Evolutionary conservation across 257 asterid genomes (phyloP), one percentile per base, ranked within the genome.

Genomic region (Nyctanthes arbortristis): DNA sequence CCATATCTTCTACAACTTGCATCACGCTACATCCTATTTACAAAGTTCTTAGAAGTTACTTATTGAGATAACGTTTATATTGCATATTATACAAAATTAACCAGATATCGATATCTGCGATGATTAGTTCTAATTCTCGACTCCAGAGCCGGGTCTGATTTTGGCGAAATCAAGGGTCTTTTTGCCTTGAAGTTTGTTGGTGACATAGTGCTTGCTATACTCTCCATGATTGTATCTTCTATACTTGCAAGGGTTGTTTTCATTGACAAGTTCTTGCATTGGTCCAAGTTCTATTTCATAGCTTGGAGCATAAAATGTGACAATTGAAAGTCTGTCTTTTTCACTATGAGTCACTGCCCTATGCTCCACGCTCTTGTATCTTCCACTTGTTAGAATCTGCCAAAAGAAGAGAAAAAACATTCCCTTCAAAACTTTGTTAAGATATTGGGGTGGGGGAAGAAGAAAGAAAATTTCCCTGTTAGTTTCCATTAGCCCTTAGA

Each of bases 181-280:
- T 88, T 94, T 94, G 77, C 99, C 97, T 65, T 86, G 89, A 66
- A 94, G 92, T 84, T 89, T 89, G 88, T 83, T 91, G 28, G 96
- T 85, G 2, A 91, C 93, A 78, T 91, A 91, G 80, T 94, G 93
- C 63, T 80, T 94, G 85, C 93, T 89, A 63, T 91, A 94, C 67
- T 91, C 99, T 29, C 97, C 99, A 73, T 94, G 99, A 32, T 89
- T 94, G 88, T 94, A 94, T 45, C 84, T 91, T 76, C 89, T 89
- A 57, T 82, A 91, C 85, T 85, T 89, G 85, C 79, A 73, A 5
- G 88, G 86, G 66, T 81, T 83, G 10, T 82, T 65, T 59, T 85
- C 84, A 73, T 76, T 81, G 25, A 86, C 84, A 30, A 91, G 61
- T 66, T 94, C 91, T 30, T 16, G 56, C 14, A 89, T 61, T 33